Evolutionary conservation across 2,329 filamentous ascomycete genomes (phyloP).

Genomic region (Cordyceps pruinosa): DNA sequence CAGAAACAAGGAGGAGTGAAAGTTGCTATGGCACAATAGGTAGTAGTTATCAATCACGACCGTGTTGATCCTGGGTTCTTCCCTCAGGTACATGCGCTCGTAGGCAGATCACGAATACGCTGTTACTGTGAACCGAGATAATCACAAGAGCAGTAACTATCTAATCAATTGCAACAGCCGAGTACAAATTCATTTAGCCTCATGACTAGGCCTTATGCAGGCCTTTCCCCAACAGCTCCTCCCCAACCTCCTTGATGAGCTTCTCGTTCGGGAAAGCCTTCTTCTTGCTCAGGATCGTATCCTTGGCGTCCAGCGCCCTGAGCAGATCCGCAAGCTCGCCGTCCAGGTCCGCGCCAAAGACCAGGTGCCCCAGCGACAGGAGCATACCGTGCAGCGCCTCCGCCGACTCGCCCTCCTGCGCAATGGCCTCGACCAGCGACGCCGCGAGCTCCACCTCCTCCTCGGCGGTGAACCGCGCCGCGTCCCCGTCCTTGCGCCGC

Average conservation of each 20-base stretch:
- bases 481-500: conserved; percentile 49
- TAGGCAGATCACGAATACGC: too few relatives aligned
- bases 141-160: not conserved
- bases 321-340: conserved; percentile 78
- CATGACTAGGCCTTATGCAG: conserved; percentile 28
- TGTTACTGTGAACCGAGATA: not conserved
- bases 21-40: too few relatives aligned
- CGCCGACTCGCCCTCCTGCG: conserved; percentile 49
- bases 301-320: conserved; percentile 66
- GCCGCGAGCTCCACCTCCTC: conserved; percentile 78
- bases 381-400: conserved; percentile 75
- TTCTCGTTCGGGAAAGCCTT: conserved; percentile 49
- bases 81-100: too few relatives aligned
- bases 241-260: conserved; percentile 49
- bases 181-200: not conserved
- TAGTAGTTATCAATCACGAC: too few relatives aligned
- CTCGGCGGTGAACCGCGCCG: conserved; percentile 55
- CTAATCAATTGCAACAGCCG: not conserved
- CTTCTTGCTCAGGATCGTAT: conserved; percentile 53
- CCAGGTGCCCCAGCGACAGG: conserved; percentile 66
- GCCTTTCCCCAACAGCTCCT: conserved; percentile 45
- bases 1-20: too few relatives aligned
- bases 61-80: too few relatives aligned
- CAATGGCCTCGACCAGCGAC: conserved; percentile 67
- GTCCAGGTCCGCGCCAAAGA: conserved; percentile 61